Evolutionary conservation across 1,284 basidiomycete genomes (phyloP).

Genomic region (Golubevia pallescens): DNA sequence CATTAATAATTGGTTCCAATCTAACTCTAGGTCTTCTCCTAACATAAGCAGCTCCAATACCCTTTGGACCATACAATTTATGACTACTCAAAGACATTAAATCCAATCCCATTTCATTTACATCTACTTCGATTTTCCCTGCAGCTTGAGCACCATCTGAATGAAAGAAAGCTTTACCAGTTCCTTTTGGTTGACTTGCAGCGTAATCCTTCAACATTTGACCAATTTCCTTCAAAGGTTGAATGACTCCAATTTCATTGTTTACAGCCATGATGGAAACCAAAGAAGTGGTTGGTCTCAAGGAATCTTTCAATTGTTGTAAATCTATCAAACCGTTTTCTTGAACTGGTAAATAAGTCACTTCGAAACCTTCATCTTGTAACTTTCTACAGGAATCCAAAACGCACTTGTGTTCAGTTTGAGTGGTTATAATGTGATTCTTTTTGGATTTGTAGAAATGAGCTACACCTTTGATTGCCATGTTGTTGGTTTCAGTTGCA

Average conservation of each 20-base stretch:
- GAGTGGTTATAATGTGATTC: conserved; percentile 70
- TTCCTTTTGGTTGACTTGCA: conserved; percentile 76
- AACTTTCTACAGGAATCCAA: conserved; percentile 95
- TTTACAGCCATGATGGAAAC: conserved; percentile 99
- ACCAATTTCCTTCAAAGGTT: conserved; percentile 95
- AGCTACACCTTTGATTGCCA: conserved; percentile 96
- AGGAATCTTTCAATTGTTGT: conserved; percentile 77
- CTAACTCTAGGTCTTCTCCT: conserved; percentile 89
- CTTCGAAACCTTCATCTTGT: conserved; percentile 93
- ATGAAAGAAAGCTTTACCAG: conserved; percentile 79
- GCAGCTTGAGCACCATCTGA: conserved; percentile 96
- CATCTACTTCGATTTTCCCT: conserved; percentile 74
- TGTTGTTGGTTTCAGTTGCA: conserved; percentile 97
- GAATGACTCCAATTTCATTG: conserved; percentile 99
- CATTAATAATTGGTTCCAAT: conserved; percentile 91
- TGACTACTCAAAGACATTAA: conserved; percentile 95
- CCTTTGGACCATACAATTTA: conserved; percentile 98
- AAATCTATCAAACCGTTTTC: conserved; percentile 83
- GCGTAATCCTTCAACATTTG: conserved; percentile 71
- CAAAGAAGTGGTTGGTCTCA: conserved; percentile 80
- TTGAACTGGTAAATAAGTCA: conserved; percentile 94
- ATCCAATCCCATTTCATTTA: conserved; percentile 94
- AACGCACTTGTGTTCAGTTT: conserved; percentile 94
- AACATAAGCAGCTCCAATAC: conserved; percentile 92
- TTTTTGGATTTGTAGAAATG: conserved; percentile 71